These are phyloP conservation scores for Cyclotella baltica DNA, from an alignment of 108 stramenopile genomes.

Conservation along the genomic window DNA sequence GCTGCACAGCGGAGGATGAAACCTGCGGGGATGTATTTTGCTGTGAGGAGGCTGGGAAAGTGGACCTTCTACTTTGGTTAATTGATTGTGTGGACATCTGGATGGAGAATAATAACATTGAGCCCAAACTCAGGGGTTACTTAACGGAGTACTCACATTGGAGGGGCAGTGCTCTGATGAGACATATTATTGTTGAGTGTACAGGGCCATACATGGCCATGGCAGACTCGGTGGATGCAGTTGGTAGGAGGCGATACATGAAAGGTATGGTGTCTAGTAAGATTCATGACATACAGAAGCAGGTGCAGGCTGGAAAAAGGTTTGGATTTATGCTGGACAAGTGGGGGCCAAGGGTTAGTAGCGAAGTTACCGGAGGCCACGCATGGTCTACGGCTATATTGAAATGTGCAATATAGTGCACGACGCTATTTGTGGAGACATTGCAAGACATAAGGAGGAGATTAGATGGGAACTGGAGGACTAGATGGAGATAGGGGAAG, in stretches of 20 bases:
- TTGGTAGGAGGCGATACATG: conserved; percentile 1
- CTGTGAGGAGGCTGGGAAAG: too few relatives aligned
- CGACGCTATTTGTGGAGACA: too few relatives aligned
- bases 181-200: neutral
- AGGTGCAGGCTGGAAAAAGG: neutral
- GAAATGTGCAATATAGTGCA: conserved; percentile 7
- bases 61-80: neutral
- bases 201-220: neutral
- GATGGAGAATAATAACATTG: conserved; percentile 6
- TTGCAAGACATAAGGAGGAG: too few relatives aligned
- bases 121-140: neutral
- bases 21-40: too few relatives aligned
- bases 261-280: neutral
- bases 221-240: neutral
- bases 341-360: neutral
- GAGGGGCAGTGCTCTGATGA: neutral
- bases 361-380: neutral
- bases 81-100: conserved; percentile 18
- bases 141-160: conserved; percentile 2
- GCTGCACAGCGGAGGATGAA: too few relatives aligned
- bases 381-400: conserved; percentile 12
- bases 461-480: too few relatives aligned
- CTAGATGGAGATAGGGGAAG: too few relatives aligned
- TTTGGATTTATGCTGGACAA: neutral
- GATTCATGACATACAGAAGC: neutral